Evolutionary conservation across 2,329 filamentous ascomycete genomes (phyloP), one percentile per base, ranked within the genome.

Genomic region (Hymenoscyphus repandus): DNA sequence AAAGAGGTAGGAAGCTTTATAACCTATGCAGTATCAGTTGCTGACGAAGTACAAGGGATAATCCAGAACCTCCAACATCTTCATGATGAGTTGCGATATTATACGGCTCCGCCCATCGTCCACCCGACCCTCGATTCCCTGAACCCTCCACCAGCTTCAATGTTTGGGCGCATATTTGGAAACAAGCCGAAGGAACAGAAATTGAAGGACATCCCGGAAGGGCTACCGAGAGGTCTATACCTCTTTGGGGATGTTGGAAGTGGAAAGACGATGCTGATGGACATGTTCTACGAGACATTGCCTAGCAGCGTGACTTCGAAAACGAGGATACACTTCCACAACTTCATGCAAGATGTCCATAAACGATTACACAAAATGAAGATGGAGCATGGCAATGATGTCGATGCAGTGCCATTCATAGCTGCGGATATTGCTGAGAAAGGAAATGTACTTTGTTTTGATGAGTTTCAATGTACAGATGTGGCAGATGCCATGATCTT

Each of bases 261-360:
- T 63, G 93, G 93, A 55, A 99, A 99, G 77, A 99, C 93, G 2
- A 99, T 99, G 93, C 76, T 99, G 66, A 99, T 99, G 93, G 92
- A 99, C 67, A 75, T 99, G 45, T 96, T 97, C 69, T 96, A 91
- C 72, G 91, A 97, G 58, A 96, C 92, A 0, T 74, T 97, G 18
- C 93, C 93, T 0, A 68, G 74, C 13, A 85, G 86, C 53, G 90
- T 97, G 58, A 79, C 76, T 51, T 82, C 83, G 31, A 96, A 96
- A 73, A 95, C 86, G 42, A 80, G 93, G 43, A 96, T 99, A 64
- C 93, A 99, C 73, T 99, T 99, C 71, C 90, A 97, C 74, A 96
- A 96, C 69, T 99, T 99, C 74, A 99, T 99, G 93, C 93, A 97
- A 69, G 88, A 95, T 68, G 86, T 97, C 44, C 93, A 99, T 72